phyloP scores from a whole-genome alignment of 768 basidiomycete genomes.

The Epithele typhae region DNA sequence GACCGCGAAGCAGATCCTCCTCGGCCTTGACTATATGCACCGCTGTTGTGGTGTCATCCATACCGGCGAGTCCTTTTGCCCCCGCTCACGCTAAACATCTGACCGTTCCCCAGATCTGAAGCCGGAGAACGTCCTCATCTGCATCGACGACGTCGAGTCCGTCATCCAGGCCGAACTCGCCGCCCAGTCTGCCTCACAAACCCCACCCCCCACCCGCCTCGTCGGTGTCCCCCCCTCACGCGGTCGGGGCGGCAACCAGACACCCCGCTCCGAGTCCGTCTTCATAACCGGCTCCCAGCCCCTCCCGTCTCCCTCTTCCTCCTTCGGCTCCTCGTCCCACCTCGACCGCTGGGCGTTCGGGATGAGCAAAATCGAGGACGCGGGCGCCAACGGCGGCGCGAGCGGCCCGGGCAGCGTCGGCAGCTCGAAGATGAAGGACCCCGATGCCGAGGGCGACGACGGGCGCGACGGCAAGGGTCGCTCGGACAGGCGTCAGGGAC shows the following conservation, averaged over 20 bases:
- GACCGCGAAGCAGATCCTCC: conserved; percentile 93
- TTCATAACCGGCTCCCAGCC: conserved; percentile 94
- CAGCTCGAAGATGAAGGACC: conserved; percentile 23
- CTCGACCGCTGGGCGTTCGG: conserved; percentile 88
- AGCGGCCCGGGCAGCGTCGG: conserved; percentile 30
- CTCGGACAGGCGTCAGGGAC: neutral
- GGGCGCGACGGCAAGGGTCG: conserved; percentile 21
- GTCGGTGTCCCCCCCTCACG: conserved; percentile 92
- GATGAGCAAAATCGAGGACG: conserved; percentile 81
- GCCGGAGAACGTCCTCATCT: conserved; percentile 96
- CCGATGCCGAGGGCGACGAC: conserved; percentile 19
- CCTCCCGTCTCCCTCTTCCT: conserved; percentile 79
- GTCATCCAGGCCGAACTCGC: conserved; percentile 85
- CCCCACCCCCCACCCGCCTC: conserved; percentile 52
- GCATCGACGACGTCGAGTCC: conserved; percentile 93
- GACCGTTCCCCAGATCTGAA: conserved; percentile 65
- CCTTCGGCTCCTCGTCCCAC: conserved; percentile 59
- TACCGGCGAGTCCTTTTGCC: conserved; percentile 51
- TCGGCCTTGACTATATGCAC: conserved; percentile 98
- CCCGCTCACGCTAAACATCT: neutral
- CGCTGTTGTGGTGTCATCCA: conserved; percentile 96
- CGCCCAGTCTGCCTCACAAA: conserved; percentile 41
- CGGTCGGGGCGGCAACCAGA: conserved; percentile 94
- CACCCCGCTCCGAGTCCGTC: conserved; percentile 75
- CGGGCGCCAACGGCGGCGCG: conserved; percentile 30